phyloP scores from a whole-genome alignment of 2,329 filamentous ascomycete genomes.

The Penicillium expansum region DNA sequence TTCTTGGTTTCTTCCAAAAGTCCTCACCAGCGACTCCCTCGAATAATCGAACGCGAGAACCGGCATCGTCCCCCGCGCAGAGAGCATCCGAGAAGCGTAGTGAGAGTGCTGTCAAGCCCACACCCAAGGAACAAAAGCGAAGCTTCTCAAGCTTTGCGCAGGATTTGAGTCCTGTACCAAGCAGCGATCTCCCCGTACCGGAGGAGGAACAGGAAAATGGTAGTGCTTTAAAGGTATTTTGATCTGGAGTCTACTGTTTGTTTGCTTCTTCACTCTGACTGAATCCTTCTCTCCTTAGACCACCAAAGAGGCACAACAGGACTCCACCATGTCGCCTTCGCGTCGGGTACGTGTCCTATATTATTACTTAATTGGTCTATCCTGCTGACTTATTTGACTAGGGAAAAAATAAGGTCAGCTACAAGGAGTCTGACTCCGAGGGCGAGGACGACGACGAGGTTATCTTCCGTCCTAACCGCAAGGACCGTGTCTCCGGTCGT shows the following conservation, averaged over 20 bases:
- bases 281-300: constrained; percentile 36
- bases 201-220: constrained; percentile 57
- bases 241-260: neutral
- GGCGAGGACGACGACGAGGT: constrained; percentile 67
- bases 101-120: constrained; percentile 30
- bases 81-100: constrained; percentile 32
- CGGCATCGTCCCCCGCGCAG: constrained; percentile 39
- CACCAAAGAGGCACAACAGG: constrained; percentile 41
- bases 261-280: constrained; percentile 1
- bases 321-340: constrained; percentile 67
- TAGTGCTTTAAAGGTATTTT: constrained; percentile 40
- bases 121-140: constrained; percentile 48
- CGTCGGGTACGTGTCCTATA: constrained; percentile 62
- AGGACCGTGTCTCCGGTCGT: constrained; percentile 44
- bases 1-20: constrained; percentile 75
- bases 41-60: constrained; percentile 29
- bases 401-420: constrained; percentile 64
- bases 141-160: constrained; percentile 42
- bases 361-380: neutral
- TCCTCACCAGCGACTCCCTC: constrained; percentile 49
- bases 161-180: constrained; percentile 70
- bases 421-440: constrained; percentile 81
- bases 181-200: constrained; percentile 70
- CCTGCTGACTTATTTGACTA: constrained; percentile 27
- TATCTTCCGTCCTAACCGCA: constrained; percentile 59